Evolutionary conservation across 2,329 filamentous ascomycete species (phyloP).

Genomic region (Alternaria hordeiaustralica): DNA sequence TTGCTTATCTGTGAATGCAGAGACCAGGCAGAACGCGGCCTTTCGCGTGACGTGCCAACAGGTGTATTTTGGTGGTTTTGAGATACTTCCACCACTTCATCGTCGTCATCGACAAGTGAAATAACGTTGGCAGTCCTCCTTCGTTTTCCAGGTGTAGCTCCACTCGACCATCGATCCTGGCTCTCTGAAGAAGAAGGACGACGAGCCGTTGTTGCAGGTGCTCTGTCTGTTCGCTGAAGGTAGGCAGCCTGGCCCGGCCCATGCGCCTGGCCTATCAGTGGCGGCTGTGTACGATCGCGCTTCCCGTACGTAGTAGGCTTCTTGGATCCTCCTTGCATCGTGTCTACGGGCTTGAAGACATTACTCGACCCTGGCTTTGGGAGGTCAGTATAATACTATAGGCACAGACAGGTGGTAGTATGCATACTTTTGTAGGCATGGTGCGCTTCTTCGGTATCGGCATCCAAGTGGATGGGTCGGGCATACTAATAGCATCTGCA

Average conservation of each 20-base stretch:
- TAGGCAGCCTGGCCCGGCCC: constrained; percentile 15
- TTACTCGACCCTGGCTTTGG: constrained; percentile 20
- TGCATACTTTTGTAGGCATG: constrained; percentile 11
- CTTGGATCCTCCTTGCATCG: constrained; percentile 11
- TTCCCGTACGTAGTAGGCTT: constrained; percentile 22
- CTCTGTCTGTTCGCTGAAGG: constrained; percentile 1
- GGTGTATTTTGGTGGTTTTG: neutral
- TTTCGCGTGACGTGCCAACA: neutral
- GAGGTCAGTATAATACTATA: constrained; percentile 6
- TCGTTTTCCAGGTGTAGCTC: constrained; percentile 19
- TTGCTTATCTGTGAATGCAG: constrained; percentile 23
- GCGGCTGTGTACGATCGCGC: neutral
- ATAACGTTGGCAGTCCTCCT: constrained; percentile 27
- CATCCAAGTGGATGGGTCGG: constrained; percentile 19
- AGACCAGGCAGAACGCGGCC: neutral
- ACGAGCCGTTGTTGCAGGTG: neutral
- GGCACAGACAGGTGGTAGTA: neutral
- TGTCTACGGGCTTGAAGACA: constrained; percentile 22
- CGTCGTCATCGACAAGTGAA: constrained; percentile 20
- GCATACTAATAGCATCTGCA: constrained; percentile 24
- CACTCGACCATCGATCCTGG: neutral
- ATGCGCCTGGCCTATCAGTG: constrained; percentile 11
- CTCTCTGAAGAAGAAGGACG: neutral
- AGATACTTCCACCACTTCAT: constrained; percentile 5
- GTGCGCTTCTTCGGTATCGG: neutral